phyloP scores from a whole-genome alignment of 495 filamentous ascomycete species.

The Penicillium nucicola region DNA sequence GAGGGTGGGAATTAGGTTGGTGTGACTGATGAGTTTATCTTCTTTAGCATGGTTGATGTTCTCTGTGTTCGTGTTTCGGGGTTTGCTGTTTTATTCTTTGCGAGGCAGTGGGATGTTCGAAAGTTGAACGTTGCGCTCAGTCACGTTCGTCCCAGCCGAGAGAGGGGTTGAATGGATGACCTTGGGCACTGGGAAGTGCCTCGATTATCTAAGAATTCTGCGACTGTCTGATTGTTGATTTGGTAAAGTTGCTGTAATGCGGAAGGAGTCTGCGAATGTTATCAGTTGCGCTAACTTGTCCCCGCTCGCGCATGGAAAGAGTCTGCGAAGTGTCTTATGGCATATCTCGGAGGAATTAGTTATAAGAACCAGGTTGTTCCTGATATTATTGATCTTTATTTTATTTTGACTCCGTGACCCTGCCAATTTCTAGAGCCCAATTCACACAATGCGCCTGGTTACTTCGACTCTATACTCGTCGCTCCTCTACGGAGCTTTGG shows the following conservation, averaged over 20 bases:
- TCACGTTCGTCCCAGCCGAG: slow-evolving; percentile 8
- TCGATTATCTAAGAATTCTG: too few species aligned
- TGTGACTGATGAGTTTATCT: slow-evolving; percentile 61
- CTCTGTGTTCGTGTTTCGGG: slow-evolving; percentile 57
- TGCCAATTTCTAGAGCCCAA: not conserved
- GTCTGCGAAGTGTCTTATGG: not conserved
- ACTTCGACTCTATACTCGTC: not conserved
- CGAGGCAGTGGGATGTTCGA: slow-evolving; percentile 31
- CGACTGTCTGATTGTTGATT: too few species aligned
- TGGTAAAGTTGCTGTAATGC: too few species aligned
- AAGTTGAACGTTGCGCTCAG: slow-evolving; percentile 19
- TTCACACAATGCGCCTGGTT: not conserved
- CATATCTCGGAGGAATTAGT: not conserved
- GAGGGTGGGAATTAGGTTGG: slow-evolving; percentile 68
- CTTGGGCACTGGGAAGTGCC: too few species aligned
- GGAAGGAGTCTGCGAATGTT: not conserved
- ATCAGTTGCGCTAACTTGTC: not conserved
- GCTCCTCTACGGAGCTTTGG: not conserved
- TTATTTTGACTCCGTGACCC: not conserved
- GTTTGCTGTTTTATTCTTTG: slow-evolving; percentile 50
- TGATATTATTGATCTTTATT: too few species aligned
- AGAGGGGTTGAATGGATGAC: too few species aligned
- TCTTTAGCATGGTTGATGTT: slow-evolving; percentile 67
- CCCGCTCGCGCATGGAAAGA: not conserved
- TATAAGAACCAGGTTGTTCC: not conserved